Percentiles rank a stretch among this genome's conserved stretches.
Evolutionary conservation across 495 filamentous ascomycete species (phyloP).

Genomic region (Antarctomyces pellizariae): DNA sequence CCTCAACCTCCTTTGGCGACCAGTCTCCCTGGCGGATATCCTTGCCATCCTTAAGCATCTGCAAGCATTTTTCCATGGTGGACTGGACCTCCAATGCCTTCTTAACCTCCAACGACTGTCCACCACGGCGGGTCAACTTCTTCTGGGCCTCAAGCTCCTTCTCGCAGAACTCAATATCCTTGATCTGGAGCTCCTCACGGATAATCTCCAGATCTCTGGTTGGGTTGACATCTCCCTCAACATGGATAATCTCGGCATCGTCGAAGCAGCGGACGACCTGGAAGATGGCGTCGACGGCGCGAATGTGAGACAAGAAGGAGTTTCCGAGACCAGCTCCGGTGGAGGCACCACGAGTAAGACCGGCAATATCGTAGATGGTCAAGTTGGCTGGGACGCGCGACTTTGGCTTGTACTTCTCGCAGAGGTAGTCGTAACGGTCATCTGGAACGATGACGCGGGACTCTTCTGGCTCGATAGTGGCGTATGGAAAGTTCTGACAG

Average conservation of each 20-base stretch:
- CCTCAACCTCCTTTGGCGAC: constrained; percentile 89
- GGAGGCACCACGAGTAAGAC: constrained; percentile 85
- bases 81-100: constrained; percentile 89
- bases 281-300: constrained; percentile 98
- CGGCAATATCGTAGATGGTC: constrained; percentile 98
- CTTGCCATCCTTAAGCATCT: constrained; percentile 63
- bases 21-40: constrained; percentile 82
- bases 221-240: constrained; percentile 95
- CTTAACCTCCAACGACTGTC: constrained; percentile 95
- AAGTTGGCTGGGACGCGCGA: constrained; percentile 88
- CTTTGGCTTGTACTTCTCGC: constrained; percentile 89
- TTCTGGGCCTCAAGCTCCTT: constrained; percentile 72
- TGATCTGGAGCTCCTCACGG: constrained; percentile 84
- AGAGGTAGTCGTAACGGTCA: constrained; percentile 87
- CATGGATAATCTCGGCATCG: constrained; percentile 98
- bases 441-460: constrained; percentile 95
- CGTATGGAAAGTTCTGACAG: constrained; percentile 83
- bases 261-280: constrained; percentile 98
- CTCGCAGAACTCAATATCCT: constrained; percentile 97
- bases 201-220: constrained; percentile 88
- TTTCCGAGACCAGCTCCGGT: constrained; percentile 96
- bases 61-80: constrained; percentile 68
- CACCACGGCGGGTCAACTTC: constrained; percentile 86
- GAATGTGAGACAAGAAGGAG: constrained; percentile 94
- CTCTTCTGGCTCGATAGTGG: constrained; percentile 97